These are phyloP conservation scores for Inga leiocalycina DNA, from an alignment of 306 rosid genomes.

Conservation along the genomic window DNA sequence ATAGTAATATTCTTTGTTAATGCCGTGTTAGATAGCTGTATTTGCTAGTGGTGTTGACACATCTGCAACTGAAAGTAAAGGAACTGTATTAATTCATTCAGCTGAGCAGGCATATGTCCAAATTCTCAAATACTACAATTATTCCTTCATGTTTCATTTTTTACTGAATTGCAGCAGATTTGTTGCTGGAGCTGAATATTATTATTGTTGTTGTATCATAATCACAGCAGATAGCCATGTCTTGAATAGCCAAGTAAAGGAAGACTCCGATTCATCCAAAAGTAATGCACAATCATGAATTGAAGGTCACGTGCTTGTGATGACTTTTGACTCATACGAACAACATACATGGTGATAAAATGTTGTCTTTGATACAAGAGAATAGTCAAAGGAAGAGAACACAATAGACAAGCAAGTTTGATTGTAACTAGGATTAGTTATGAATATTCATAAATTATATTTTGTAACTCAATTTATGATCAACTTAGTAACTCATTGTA, in stretches of 20 bases:
- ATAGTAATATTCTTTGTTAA: slow-evolving; percentile 29
- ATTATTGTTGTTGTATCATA: neutral
- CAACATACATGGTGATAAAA: too few species aligned
- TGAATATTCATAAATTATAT: too few species aligned
- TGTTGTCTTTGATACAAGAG: too few species aligned
- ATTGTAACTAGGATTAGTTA: too few species aligned
- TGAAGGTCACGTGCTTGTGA: too few species aligned
- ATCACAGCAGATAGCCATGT: slow-evolving; percentile 71
- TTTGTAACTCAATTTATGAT: too few species aligned
- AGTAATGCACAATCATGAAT: slow-evolving; percentile 54
- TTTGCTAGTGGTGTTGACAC: slow-evolving; percentile 96
- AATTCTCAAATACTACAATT: neutral
- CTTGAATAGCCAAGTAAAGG: slow-evolving; percentile 73
- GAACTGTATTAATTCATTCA: slow-evolving; percentile 88
- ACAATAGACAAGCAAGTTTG: too few species aligned
- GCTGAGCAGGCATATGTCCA: slow-evolving; percentile 76
- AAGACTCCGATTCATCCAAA: slow-evolving; percentile 73
- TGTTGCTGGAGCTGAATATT: neutral
- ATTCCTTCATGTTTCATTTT: neutral
- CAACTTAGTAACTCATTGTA: too few species aligned
- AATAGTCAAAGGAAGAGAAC: too few species aligned
- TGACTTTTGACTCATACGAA: slow-evolving; percentile 20
- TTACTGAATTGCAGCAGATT: neutral
- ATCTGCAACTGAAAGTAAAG: slow-evolving; percentile 91
- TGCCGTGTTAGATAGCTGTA: slow-evolving; percentile 75